Conservation (phyloP, 768 basidiomycete species). For the Boletus subcaerulescens region DNA sequence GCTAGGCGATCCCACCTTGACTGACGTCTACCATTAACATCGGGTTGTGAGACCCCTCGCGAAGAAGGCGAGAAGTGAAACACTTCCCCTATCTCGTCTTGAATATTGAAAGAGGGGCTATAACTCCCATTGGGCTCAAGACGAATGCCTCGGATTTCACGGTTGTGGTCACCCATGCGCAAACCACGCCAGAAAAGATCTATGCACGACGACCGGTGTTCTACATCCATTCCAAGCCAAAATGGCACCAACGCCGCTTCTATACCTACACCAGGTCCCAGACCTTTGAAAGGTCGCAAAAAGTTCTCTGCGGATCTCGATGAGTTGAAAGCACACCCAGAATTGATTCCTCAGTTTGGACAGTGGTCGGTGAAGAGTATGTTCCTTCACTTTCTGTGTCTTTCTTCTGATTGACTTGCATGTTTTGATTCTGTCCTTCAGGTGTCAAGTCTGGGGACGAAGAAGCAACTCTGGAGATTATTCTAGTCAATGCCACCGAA, state of each 20-base stretch:
- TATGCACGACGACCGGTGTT: too few relatives aligned
- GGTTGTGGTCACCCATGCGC: too few relatives aligned
- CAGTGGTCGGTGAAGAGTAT: slow-evolving; percentile 43
- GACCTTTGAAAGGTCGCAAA: slow-evolving; percentile 49
- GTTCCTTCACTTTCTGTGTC: slow-evolving; percentile 10
- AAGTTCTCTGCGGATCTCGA: slow-evolving; percentile 57
- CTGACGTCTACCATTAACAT: too few relatives aligned
- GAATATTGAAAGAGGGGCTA: too few relatives aligned
- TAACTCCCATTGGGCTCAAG: too few relatives aligned
- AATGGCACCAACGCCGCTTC: background rate
- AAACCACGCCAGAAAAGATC: too few relatives aligned
- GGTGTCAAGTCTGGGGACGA: slow-evolving; percentile 57
- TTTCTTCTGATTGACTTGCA: background rate
- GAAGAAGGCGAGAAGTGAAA: too few relatives aligned
- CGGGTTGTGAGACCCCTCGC: too few relatives aligned
- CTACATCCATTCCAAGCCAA: background rate
- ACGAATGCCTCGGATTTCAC: too few relatives aligned
- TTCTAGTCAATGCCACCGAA: slow-evolving; percentile 25
- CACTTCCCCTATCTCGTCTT: too few relatives aligned
- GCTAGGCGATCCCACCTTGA: too few relatives aligned
- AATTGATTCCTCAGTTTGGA: slow-evolving; percentile 34
- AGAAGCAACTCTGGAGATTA: slow-evolving; percentile 59
- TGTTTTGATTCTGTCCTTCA: slow-evolving; percentile 19
- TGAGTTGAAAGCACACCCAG: slow-evolving; percentile 41
- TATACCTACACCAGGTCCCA: background rate